Evolutionary conservation across 306 rosid genomes (phyloP).

Genomic region (Comarum palustre): DNA sequence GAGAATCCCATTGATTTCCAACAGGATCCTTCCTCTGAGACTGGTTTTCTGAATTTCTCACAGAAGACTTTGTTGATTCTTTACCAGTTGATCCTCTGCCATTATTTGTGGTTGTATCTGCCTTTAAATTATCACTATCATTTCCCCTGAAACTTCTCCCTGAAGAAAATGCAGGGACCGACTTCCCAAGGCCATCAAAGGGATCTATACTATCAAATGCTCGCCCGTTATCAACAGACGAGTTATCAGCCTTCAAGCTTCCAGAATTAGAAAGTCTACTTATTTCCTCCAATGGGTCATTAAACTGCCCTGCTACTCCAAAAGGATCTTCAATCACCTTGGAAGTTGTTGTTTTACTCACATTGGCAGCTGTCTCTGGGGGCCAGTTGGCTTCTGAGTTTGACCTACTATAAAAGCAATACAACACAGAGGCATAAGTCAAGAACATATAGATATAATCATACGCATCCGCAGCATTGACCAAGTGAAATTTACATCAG

Average conservation of each 20-base stretch:
- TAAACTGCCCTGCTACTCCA: constrained; percentile 48
- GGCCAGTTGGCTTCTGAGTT: constrained; percentile 55
- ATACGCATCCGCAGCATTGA: neutral
- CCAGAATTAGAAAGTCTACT: constrained; percentile 59
- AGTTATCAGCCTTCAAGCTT: constrained; percentile 46
- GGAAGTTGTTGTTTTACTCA: constrained; percentile 58
- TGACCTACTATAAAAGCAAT: constrained; percentile 56
- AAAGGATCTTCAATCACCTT: constrained; percentile 59
- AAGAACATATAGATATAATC: neutral
- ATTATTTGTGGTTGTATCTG: constrained; percentile 43
- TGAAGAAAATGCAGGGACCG: constrained; percentile 70
- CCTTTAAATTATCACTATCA: constrained; percentile 50
- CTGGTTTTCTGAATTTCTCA: constrained; percentile 53
- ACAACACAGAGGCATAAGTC: constrained; percentile 4
- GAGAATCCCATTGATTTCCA: constrained; percentile 52
- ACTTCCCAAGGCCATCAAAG: constrained; percentile 77
- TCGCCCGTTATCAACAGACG: constrained; percentile 53
- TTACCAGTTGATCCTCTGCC: constrained; percentile 35
- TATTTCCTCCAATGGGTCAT: constrained; percentile 73
- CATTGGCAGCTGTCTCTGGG: constrained; percentile 48
- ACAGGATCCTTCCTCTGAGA: constrained; percentile 51
- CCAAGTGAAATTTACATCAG: neutral
- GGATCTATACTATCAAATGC: constrained; percentile 72
- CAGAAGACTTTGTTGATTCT: constrained; percentile 50
- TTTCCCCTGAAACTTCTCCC: constrained; percentile 58